A percentile compares a stretch with the other conserved stretches of the same genome.
phyloP scores from a whole-genome alignment of 768 basidiomycete species.

The Lactarius pseudohatsudake region DNA sequence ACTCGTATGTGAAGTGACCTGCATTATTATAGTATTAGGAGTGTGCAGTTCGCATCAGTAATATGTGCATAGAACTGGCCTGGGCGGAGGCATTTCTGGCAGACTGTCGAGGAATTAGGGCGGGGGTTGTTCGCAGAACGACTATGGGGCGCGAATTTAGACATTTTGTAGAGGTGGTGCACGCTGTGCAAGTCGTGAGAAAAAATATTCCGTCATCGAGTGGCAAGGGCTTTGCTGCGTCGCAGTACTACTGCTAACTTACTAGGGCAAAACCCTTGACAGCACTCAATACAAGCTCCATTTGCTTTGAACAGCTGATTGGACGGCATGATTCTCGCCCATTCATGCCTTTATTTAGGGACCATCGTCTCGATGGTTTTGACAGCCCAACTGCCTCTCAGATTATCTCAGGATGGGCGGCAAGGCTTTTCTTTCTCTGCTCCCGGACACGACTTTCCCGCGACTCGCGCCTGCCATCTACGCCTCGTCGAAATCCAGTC shows the following conservation, averaged over 20 bases:
- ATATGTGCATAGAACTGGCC: constrained; percentile 42
- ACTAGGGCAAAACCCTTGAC: too few species aligned
- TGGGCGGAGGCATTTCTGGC: constrained; percentile 77
- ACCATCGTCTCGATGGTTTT: background rate
- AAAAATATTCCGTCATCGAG: background rate
- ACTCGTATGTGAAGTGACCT: constrained; percentile 93
- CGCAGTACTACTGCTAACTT: background rate
- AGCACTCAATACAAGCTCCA: background rate
- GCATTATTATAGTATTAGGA: constrained; percentile 4
- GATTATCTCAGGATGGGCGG: constrained; percentile 56
- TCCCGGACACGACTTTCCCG: constrained; percentile 52
- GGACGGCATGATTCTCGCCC: background rate
- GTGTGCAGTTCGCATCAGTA: background rate
- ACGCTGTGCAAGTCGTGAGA: background rate
- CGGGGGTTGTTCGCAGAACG: constrained; percentile 60
- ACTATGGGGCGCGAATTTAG: constrained; percentile 76
- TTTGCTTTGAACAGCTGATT: background rate
- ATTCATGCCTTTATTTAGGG: background rate
- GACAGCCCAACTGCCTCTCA: background rate
- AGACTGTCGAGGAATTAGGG: constrained; percentile 65
- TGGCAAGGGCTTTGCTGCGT: background rate
- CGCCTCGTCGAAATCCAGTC: constrained; percentile 46
- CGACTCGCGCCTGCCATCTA: constrained; percentile 62
- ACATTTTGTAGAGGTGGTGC: constrained; percentile 47
- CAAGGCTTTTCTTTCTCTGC: constrained; percentile 55